Base-by-base conservation (phyloP, 140 eudicot species). In the Ambrosia hybrid region DNA sequence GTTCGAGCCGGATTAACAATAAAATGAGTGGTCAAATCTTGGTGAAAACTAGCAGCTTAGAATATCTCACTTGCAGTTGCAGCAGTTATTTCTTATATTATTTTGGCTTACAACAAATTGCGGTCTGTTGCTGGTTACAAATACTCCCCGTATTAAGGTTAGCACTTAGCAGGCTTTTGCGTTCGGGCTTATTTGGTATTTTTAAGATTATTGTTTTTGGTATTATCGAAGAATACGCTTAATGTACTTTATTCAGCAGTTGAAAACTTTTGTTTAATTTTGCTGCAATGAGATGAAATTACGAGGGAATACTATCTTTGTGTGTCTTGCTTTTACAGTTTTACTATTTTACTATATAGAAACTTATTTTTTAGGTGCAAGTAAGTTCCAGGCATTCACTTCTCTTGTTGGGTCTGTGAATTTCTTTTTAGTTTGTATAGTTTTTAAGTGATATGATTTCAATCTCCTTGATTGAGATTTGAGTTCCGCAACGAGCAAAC, bases 31-130 rank as follows among this genome's bases (percentile, higher is more conserved):
- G 99, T 16, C 95, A 91, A 83, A 63, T 95, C 13, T 81, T 87
- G 5, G 92, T 21, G 48, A 89, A 85, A 80, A 95, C 97, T 10
- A 95, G 99, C 83, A 95, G 96, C 73, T 90, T 96, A 2, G 97
- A 95, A 97, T 72, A 1, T 82, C 85, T 88, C 87, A 17, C 92
- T 95, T 48, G 99, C 97, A 4, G 87, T 90, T 51, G 86, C 95
- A 12, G 96, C 92, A 9, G 70, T 94, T 61, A 51, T 94, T 55
- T 96, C 99, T 6, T 78, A 85, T 1, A 85, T 78, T 3, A 17
- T 88, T 68, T 68, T 96, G 30, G 84, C 94, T 34, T 91, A 90
- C 83, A 89, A 51, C 89, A 91, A 84, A 30, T 52, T 94, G 65
- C 65, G 75, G 80, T 87, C 96, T 4, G 82, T 11, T 26, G 86